Percentiles rank a stretch among this genome's conserved stretches.
phyloP scores from a whole-genome alignment of 805 yeast genomes.

The Torulaspora franciscae region DNA sequence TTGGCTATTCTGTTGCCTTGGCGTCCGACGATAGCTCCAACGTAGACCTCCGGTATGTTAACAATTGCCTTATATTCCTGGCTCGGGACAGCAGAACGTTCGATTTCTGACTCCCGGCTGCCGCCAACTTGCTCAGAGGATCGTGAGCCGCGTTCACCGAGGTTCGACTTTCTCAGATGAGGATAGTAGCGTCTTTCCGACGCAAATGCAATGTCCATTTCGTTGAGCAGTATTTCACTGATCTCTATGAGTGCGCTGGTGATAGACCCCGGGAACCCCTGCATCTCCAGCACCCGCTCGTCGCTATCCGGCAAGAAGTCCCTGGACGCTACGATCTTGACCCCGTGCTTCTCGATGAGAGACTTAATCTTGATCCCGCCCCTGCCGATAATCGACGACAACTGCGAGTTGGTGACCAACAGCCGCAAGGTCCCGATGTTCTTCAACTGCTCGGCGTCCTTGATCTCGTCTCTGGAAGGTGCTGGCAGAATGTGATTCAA shows the following conservation, averaged over 20 bases:
- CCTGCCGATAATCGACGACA: constrained; percentile 85
- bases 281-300: constrained; percentile 82
- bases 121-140: background rate
- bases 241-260: constrained; percentile 59
- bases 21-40: constrained; percentile 86
- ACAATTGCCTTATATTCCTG: constrained; percentile 19
- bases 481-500: constrained; percentile 33
- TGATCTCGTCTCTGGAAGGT: constrained; percentile 29
- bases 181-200: constrained; percentile 51
- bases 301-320: constrained; percentile 75
- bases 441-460: constrained; percentile 24
- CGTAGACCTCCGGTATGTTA: constrained; percentile 68
- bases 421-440: constrained; percentile 48
- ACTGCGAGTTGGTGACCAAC: constrained; percentile 74
- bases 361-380: constrained; percentile 76
- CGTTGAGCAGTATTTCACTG: constrained; percentile 27
- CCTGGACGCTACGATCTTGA: constrained; percentile 83
- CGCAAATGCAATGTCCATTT: constrained; percentile 21
- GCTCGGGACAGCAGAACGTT: background rate
- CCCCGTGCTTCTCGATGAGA: constrained; percentile 52
- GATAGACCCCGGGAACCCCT: constrained; percentile 66
- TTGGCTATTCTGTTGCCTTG: constrained; percentile 84
- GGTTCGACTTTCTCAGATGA: constrained; percentile 42
- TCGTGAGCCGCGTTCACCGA: background rate
- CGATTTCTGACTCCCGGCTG: constrained; percentile 15